Conservation (phyloP, 345 rosid species). For the Eucalyptus erythrocorys region DNA sequence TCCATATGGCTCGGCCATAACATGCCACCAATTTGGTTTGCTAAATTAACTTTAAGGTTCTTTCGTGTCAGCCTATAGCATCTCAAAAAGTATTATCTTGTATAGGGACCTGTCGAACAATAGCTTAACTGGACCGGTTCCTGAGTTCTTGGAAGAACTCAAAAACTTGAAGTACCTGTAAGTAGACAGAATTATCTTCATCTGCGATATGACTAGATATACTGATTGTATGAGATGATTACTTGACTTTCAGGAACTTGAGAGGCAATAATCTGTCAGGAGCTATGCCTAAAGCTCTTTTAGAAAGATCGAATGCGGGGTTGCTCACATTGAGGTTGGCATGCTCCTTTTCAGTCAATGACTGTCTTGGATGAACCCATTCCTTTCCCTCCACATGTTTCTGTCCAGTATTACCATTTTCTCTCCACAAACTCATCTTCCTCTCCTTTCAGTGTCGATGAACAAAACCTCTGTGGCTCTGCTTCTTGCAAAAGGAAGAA, state of each 20-base stretch:
- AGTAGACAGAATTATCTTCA: neutral
- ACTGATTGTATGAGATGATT: neutral
- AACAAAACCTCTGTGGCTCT: conserved; percentile 6
- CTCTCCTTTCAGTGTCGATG: conserved; percentile 21
- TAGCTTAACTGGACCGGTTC: conserved; percentile 33
- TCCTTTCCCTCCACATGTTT: neutral
- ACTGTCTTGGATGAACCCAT: neutral
- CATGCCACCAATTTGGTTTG: neutral
- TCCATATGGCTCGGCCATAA: neutral
- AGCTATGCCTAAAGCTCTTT: conserved; percentile 24
- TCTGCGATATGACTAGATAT: neutral
- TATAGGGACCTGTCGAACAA: conserved; percentile 51
- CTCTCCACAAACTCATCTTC: neutral
- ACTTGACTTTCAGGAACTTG: conserved; percentile 18
- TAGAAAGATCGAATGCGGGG: conserved; percentile 16
- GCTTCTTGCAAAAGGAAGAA: neutral
- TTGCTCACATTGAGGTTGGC: conserved; percentile 27
- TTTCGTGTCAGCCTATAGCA: neutral
- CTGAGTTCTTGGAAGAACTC: neutral
- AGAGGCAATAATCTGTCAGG: conserved; percentile 43
- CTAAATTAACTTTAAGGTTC: neutral
- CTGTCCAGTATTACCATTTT: neutral
- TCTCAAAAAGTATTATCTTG: neutral
- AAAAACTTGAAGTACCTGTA: neutral
- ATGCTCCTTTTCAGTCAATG: neutral